These are phyloP conservation scores for Lachnellula arida DNA, from an alignment of 2,329 filamentous ascomycete genomes.

Conservation along the genomic window DNA sequence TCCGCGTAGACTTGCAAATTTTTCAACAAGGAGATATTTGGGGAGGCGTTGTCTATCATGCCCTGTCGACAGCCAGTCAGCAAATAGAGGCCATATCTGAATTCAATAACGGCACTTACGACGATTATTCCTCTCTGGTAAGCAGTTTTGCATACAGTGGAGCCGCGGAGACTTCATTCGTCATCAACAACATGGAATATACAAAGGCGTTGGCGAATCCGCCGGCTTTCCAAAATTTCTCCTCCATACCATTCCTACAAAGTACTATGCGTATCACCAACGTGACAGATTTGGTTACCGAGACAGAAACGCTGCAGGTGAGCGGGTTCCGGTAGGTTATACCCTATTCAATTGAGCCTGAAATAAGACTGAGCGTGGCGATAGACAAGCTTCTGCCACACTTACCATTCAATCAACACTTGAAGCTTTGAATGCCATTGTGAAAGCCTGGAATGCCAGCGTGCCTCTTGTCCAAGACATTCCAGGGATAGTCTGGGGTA, in stretches of 20 bases:
- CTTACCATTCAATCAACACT: background rate
- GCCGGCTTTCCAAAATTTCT: background rate
- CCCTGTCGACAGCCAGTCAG: background rate
- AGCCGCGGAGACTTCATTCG: background rate
- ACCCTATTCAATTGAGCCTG: background rate
- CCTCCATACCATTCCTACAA: background rate
- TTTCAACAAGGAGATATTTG: constrained; percentile 7
- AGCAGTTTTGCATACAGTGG: background rate
- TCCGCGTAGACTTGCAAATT: constrained; percentile 41
- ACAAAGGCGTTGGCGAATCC: background rate
- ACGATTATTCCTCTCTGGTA: background rate
- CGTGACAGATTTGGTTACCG: background rate
- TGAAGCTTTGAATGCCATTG: background rate
- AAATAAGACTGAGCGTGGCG: background rate
- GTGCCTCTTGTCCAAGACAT: background rate
- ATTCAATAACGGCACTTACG: background rate
- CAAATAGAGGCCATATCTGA: background rate
- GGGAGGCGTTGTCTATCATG: background rate
- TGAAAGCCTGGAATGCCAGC: background rate
- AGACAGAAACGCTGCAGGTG: background rate
- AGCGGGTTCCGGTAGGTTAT: background rate
- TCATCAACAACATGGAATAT: background rate
- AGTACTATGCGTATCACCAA: background rate
- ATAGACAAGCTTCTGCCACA: background rate
- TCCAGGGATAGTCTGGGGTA: background rate